These are phyloP conservation scores for Rutstroemia sydowiana DNA, from an alignment of 2,329 filamentous ascomycete genomes.

Conservation along the genomic window DNA sequence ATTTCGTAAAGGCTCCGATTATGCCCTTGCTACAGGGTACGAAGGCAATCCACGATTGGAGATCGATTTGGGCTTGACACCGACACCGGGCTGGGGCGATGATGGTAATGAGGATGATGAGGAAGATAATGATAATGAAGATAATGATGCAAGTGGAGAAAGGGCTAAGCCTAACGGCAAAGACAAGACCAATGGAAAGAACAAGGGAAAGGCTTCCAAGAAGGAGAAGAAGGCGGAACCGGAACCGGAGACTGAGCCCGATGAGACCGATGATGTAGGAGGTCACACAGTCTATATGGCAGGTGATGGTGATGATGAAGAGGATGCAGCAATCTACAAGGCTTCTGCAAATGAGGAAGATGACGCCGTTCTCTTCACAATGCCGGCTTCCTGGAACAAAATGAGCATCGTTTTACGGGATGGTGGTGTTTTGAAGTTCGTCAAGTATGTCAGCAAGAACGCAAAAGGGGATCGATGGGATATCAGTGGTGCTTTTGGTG, in stretches of 20 bases:
- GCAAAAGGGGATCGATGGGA: constrained; percentile 92
- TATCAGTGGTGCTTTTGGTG: constrained; percentile 69
- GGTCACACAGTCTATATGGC: constrained; percentile 93
- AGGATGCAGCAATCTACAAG: constrained; percentile 84
- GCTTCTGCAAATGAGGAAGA: constrained; percentile 61
- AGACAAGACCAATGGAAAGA: constrained; percentile 8
- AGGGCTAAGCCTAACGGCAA: constrained; percentile 22
- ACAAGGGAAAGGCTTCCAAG: constrained; percentile 1
- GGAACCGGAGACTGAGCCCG: constrained; percentile 19
- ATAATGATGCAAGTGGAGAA: constrained; percentile 26
- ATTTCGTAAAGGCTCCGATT: constrained; percentile 82
- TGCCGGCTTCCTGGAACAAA: constrained; percentile 75
- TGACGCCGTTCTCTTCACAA: constrained; percentile 62
- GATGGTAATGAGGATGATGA: constrained; percentile 50
- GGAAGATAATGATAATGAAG: constrained; percentile 32
- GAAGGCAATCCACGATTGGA: constrained; percentile 73
- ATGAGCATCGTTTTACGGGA: constrained; percentile 87
- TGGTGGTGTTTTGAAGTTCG: constrained; percentile 78
- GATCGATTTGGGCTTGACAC: constrained; percentile 80
- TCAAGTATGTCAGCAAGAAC: constrained; percentile 84
- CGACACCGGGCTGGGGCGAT: constrained; percentile 76
- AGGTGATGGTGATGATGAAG: constrained; percentile 63
- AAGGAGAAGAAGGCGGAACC: constrained; percentile 9
- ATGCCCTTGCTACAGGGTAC: constrained; percentile 85
- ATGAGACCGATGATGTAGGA: constrained; percentile 50